Evolutionary conservation across 306 rosid genomes (phyloP), one percentile per base, ranked within the genome.

Genomic region (Cicer arietinum): DNA sequence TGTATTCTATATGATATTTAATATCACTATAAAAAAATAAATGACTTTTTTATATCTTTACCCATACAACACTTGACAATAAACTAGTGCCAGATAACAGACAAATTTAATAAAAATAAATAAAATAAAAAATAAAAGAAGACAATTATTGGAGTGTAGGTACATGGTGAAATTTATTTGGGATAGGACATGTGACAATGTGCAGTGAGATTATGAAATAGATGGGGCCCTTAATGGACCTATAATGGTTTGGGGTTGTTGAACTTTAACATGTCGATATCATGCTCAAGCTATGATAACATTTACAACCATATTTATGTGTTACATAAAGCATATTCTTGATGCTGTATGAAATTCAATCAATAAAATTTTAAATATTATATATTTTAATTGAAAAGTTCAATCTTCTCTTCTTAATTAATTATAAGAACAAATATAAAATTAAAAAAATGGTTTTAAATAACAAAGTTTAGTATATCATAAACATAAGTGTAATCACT

Each of bases 241-340:
- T 40, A 20, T 5, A 9, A 71, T 10, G 65, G 17, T 73, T 64
- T 53, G 42, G 69, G 81, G 56, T 48, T 61, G 69, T 65, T 83
- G 60, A 22, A 66, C 51, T 59, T 25, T 51, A 45, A 9, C 25
- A 40, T 76, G 71, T 64, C 82, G 16, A 10, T 46, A 30, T 67
- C 74, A 30, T 25, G 11, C 45, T 41, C 16, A 59, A 61, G 67
- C 50, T 45, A 22, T 50, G 22, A 47, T 47, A 44, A 17, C 74
- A 71, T 62, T 47, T 25, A 61, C 40, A 46, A 74, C 40, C 75
- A 74, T 69, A 25, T 48, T 10, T n/a, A 41, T 51, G 18, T 30
- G 10, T 10, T 79, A 54, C 65, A 25, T 37, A 22, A 42, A 58
- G 80, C 76, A 67, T 81, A 83, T 83, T 70, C 85, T 80, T 3